Conservation (phyloP, 257 asterid species). For the Pogostemon cablin region DNA sequence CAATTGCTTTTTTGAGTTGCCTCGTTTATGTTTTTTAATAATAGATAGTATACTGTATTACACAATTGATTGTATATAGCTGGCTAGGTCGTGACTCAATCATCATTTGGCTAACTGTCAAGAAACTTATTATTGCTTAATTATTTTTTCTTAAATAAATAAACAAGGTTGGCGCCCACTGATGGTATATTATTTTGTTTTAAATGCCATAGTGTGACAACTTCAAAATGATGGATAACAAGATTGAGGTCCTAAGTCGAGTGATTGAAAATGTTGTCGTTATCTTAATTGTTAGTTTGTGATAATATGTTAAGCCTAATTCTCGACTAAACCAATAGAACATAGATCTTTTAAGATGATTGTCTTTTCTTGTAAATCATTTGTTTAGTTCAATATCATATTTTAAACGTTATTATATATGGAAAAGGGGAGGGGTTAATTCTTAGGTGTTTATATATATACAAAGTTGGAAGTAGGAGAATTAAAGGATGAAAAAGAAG, state of each 20-base stretch:
- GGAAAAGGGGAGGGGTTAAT: background rate
- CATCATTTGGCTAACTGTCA: constrained; percentile 21
- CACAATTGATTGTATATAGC: constrained; percentile 1
- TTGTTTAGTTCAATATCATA: no score
- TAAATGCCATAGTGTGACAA: constrained; percentile 11
- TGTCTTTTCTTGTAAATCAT: no score
- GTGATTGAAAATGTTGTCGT: constrained; percentile 22
- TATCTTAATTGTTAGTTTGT: constrained; percentile 10
- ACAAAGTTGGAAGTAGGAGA: background rate
- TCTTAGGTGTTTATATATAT: background rate
- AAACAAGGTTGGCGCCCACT: background rate
- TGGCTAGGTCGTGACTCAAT: constrained; percentile 25
- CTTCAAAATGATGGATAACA: constrained; percentile 14
- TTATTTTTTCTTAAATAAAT: background rate
- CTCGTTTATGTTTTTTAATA: no score
- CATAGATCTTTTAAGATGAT: no score
- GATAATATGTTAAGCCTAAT: constrained; percentile 28
- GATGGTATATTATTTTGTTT: background rate
- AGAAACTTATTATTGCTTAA: constrained; percentile 16
- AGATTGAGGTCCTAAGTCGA: constrained; percentile 1
- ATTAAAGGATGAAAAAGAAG: background rate
- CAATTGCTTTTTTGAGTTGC: no score
- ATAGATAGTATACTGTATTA: background rate
- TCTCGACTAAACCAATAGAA: no score
- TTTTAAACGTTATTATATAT: background rate